Evolutionary conservation across 2,329 filamentous ascomycete species (phyloP).

Genomic region (Neodidymelliopsis sp.): DNA sequence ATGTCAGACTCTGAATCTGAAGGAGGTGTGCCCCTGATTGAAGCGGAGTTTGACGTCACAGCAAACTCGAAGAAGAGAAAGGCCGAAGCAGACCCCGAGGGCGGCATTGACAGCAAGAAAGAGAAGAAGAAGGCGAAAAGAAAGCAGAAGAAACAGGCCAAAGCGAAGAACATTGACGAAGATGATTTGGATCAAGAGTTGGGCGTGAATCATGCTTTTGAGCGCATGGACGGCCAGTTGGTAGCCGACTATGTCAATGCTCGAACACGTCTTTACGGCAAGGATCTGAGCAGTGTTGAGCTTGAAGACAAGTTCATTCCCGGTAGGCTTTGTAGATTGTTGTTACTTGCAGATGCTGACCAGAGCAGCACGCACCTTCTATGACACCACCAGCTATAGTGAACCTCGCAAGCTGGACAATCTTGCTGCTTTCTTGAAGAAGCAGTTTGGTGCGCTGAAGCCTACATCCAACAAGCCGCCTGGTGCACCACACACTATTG

Average conservation of each 20-base stretch:
- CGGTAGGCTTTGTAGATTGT: conserved; percentile 57
- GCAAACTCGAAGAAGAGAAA: conserved; percentile 53
- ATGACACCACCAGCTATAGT: conserved; percentile 79
- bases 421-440: conserved; percentile 79
- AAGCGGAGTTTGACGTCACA: conserved; percentile 48
- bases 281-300: conserved; percentile 82
- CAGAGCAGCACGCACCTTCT: conserved; percentile 71
- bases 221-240: conserved; percentile 81
- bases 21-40: conserved; percentile 54
- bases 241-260: conserved; percentile 87
- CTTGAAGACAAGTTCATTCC: conserved; percentile 82
- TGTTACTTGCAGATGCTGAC: conserved; percentile 18
- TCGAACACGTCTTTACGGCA: conserved; percentile 77
- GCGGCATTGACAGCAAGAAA: conserved; percentile 45
- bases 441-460: conserved; percentile 66
- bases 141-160: conserved; percentile 65
- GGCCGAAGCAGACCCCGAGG: conserved; percentile 43
- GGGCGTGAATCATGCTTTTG: conserved; percentile 79
- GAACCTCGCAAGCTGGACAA: conserved; percentile 73
- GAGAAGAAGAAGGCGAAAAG: conserved; percentile 47
- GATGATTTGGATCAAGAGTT: conserved; percentile 57
- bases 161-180: conserved; percentile 69
- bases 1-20: conserved; percentile 57
- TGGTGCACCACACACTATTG: conserved; percentile 75
- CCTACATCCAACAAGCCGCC: conserved; percentile 70